Percentiles rank a stretch among this genome's conserved stretches.
These are phyloP conservation scores for Homolaphlyctis polyrhiza DNA, from an alignment of 371 early-diverging fungal genomes.

Conservation along the genomic window DNA sequence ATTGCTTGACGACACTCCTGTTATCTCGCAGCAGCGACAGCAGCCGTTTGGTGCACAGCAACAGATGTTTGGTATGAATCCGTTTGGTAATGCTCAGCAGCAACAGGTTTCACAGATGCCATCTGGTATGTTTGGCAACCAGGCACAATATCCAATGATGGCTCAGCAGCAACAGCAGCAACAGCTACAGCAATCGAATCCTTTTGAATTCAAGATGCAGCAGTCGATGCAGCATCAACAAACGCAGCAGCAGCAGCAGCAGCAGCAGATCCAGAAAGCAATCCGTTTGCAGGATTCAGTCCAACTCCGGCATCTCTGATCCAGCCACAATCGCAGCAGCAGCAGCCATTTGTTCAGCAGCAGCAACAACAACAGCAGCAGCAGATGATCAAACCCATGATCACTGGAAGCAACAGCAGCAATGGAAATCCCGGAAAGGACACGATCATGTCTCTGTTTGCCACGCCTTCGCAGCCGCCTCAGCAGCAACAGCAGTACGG, in stretches of 20 bases:
- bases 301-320: neutral
- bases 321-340: neutral
- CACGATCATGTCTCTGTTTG: neutral
- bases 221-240: neutral
- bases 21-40: neutral
- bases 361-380: conserved; percentile 9
- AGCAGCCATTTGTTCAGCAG: conserved; percentile 1
- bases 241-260: conserved; percentile 7
- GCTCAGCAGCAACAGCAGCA: conserved; percentile 6
- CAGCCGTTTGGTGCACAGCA: neutral
- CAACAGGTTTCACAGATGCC: neutral
- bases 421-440: too few species aligned
- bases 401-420: neutral
- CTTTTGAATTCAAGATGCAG: conserved; percentile 9
- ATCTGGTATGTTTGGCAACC: too few species aligned
- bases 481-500: neutral
- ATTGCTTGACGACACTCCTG: neutral
- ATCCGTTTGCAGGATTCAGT: neutral
- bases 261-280: neutral
- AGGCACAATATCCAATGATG: neutral
- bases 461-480: neutral
- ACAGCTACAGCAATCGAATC: neutral
- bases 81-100: too few species aligned
- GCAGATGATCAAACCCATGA: neutral
- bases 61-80: too few species aligned